Base-by-base conservation (phyloP, 129 eudicot species). In the Artemisia annua region DNA sequence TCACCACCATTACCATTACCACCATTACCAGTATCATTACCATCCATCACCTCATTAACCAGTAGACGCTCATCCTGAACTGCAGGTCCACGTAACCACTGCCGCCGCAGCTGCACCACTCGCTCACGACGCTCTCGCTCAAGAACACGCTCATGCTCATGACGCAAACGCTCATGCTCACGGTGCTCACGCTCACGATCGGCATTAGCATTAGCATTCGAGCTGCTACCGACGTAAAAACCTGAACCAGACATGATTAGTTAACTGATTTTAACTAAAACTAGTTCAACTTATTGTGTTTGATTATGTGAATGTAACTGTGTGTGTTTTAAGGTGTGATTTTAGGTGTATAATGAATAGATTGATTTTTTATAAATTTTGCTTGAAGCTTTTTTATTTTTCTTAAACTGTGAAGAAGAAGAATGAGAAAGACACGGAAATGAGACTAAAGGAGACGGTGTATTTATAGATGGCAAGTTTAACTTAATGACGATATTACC, bases 171-270 rank as follows among this genome's bases (percentile, higher is more conserved):
- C 30, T 26, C 13, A 19, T 52, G 70, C n/a, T 67, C 3, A 28
- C 32, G 32, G 3, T 4, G 30, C 30, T 26, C 13, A 19, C 63
- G 70, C n/a, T 67, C 3, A 55, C 51, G 82, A 12, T 59, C 75
- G 4, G 65, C 68, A 51, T 80, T 55, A 24, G 71, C 39, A 52
- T 78, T 75, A 76, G 78, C 73, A 48, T 76, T 70, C 11, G 53
- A 72, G 44, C 66, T 73, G 32, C 70, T 78, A 54, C 85, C 66
- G 58, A 72, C 67, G 59, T 86, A 62, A 68, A 81, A 90, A 7
- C 80, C 80, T 3, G 56, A 68, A 78, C 86, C 82, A 32, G 90
- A 62, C 95, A 88, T 88, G 22, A 15, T 61, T 64, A 67, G 26
- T 50, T 44, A 68, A 6, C 26, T 72, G 59, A 35, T 35, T 35